Conservation (phyloP, 2,329 filamentous ascomycete genomes). For the Dothidotthia symphoricarpi region DNA sequence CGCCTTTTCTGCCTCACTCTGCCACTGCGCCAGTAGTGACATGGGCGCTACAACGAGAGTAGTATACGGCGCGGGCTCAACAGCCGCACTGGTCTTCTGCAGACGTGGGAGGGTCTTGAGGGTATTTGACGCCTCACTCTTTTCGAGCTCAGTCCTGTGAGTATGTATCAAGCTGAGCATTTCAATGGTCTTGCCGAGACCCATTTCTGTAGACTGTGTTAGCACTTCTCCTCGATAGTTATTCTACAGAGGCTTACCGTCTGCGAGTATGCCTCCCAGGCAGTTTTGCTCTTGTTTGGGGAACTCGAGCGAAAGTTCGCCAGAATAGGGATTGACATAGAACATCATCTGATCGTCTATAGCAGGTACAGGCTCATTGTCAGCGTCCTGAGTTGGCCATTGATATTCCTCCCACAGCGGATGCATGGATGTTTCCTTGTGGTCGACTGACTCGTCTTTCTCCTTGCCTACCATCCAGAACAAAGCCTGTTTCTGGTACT, state of each 20-base stretch:
- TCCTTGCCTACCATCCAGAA: conserved; percentile 98
- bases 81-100: conserved; percentile 54
- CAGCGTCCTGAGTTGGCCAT: conserved; percentile 85
- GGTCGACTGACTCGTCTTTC: conserved; percentile 67
- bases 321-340: conserved; percentile 96
- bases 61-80: conserved; percentile 76
- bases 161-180: conserved; percentile 93
- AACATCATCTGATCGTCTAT: conserved; percentile 70
- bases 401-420: conserved; percentile 94
- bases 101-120: conserved; percentile 64
- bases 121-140: conserved; percentile 37
- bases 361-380: conserved; percentile 70
- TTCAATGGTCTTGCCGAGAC: conserved; percentile 95
- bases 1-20: conserved; percentile 89
- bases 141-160: conserved; percentile 61
- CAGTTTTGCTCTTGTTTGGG: conserved; percentile 93
- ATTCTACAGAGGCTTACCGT: conserved; percentile 40
- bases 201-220: conserved; percentile 66
- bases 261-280: conserved; percentile 85
- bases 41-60: conserved; percentile 96
- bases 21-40: conserved; percentile 95
- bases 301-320: conserved; percentile 87
- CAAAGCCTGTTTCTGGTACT: conserved; percentile 92
- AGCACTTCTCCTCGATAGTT: conserved; percentile 2
- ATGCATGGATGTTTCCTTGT: conserved; percentile 81